phyloP scores from a whole-genome alignment of 148 eudicot genomes.

The Vaccinium corymbosum region DNA sequence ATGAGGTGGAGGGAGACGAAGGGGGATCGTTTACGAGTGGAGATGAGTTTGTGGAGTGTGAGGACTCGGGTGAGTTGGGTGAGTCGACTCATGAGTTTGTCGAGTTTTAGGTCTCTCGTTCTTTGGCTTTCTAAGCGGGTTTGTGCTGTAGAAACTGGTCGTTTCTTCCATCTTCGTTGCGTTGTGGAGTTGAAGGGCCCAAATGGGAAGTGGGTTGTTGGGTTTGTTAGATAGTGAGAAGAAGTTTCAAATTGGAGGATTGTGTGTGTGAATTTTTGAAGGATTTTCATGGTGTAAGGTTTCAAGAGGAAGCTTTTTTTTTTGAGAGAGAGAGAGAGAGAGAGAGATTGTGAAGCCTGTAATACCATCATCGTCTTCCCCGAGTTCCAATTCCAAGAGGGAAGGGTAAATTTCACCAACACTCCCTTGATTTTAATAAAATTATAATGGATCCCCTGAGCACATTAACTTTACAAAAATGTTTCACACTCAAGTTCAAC shows the following conservation, averaged over 20 bases:
- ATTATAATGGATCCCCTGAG: not conserved
- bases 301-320: not conserved
- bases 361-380: not conserved
- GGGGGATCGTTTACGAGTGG: conserved; percentile 37
- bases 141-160: conserved; percentile 64
- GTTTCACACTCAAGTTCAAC: not conserved
- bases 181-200: conserved; percentile 54
- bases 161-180: conserved; percentile 57
- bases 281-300: not conserved
- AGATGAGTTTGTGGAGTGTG: conserved; percentile 57
- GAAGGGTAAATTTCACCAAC: not conserved
- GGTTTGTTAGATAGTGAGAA: not conserved
- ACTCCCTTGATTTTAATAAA: not conserved
- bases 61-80: conserved; percentile 50
- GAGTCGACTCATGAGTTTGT: conserved; percentile 28
- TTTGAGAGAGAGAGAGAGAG: not conserved
- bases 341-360: not conserved
- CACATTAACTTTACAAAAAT: not conserved
- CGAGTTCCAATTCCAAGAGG: not conserved
- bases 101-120: conserved; percentile 66
- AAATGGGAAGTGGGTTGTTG: conserved; percentile 16
- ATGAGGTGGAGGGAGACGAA: conserved; percentile 59
- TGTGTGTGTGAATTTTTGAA: not conserved
- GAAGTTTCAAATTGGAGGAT: not conserved
- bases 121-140: conserved; percentile 59